These are phyloP conservation scores for Leishmania major DNA, from an alignment of 208 protist genomes.

Conservation along the genomic window DNA sequence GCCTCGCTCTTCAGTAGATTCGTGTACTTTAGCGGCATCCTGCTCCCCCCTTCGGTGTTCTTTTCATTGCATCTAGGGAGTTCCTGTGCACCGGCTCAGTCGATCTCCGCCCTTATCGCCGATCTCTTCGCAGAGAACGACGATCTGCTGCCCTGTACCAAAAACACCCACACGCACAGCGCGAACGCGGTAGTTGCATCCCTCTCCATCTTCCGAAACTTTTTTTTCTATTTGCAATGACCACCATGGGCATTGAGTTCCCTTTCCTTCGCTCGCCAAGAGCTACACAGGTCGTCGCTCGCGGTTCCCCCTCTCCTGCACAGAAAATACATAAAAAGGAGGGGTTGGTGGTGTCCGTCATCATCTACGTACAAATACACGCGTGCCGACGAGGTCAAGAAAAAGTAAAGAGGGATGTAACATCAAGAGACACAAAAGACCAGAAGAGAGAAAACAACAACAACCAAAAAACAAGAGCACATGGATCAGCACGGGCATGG, in stretches of 20 bases:
- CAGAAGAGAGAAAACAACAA: neutral
- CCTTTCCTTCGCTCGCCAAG: neutral
- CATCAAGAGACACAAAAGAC: neutral
- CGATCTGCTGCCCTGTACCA: neutral
- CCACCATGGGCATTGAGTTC: neutral
- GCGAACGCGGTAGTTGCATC: neutral
- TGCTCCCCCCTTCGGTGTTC: neutral
- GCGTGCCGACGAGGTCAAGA: neutral
- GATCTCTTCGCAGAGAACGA: neutral
- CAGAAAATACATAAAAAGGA: neutral
- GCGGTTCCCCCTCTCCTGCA: neutral
- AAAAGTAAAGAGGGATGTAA: neutral
- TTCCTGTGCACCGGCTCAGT: neutral
- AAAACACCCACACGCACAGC: neutral
- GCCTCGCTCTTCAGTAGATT: neutral
- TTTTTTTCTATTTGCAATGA: neutral
- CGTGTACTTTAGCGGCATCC: neutral
- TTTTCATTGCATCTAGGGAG: neutral
- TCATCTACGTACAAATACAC: conserved; percentile 9
- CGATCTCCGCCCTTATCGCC: neutral
- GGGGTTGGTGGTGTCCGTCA: neutral
- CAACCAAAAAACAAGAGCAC: neutral
- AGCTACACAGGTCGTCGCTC: neutral
- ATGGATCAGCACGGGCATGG: neutral
- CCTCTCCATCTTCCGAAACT: neutral